phyloP scores from a whole-genome alignment of 805 yeast genomes.

The Kodamaea sagamina region DNA sequence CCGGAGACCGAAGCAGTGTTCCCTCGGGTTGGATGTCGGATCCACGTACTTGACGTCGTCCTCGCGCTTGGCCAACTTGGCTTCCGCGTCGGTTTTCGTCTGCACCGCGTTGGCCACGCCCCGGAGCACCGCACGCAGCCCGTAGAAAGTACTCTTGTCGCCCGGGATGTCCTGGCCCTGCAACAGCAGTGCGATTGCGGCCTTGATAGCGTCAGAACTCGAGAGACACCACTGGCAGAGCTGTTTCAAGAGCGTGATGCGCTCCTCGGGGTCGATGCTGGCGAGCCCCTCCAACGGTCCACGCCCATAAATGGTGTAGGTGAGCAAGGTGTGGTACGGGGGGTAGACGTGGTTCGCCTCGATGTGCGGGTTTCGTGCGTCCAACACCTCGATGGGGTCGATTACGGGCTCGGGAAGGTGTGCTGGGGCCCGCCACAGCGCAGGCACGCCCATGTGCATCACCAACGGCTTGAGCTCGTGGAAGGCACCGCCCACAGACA shows the following conservation, averaged over 20 bases:
- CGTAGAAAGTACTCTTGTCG: slow-evolving; percentile 41
- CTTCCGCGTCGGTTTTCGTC: slow-evolving; percentile 33
- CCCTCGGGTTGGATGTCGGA: slow-evolving; percentile 40
- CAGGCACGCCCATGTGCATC: slow-evolving; percentile 35
- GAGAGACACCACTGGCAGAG: slow-evolving; percentile 40
- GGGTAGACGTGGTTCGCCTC: slow-evolving; percentile 13
- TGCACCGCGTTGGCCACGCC: slow-evolving; percentile 37
- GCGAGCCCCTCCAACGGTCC: slow-evolving; percentile 38
- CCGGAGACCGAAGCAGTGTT: slow-evolving; percentile 35
- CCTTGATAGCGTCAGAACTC: slow-evolving; percentile 32
- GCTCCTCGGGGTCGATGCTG: slow-evolving; percentile 35
- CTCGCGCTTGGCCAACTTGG: slow-evolving; percentile 31
- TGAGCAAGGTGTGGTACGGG: slow-evolving; percentile 16
- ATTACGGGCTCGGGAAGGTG: slow-evolving; percentile 19
- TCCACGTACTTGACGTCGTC: slow-evolving; percentile 33
- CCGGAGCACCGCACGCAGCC: slow-evolving; percentile 34
- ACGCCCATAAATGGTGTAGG: slow-evolving; percentile 24
- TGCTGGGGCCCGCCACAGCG: slow-evolving; percentile 37
- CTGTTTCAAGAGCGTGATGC: slow-evolving; percentile 39
- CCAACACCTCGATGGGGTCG: slow-evolving; percentile 15
- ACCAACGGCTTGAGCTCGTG: slow-evolving; percentile 34
- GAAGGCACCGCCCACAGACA: slow-evolving; percentile 31
- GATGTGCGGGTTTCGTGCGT: slow-evolving; percentile 25
- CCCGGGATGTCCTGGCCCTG: slow-evolving; percentile 39
- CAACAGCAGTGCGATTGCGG: slow-evolving; percentile 24